Conservation (phyloP, 23 red algal genomes). For the Gracilariopsis chorda region DNA sequence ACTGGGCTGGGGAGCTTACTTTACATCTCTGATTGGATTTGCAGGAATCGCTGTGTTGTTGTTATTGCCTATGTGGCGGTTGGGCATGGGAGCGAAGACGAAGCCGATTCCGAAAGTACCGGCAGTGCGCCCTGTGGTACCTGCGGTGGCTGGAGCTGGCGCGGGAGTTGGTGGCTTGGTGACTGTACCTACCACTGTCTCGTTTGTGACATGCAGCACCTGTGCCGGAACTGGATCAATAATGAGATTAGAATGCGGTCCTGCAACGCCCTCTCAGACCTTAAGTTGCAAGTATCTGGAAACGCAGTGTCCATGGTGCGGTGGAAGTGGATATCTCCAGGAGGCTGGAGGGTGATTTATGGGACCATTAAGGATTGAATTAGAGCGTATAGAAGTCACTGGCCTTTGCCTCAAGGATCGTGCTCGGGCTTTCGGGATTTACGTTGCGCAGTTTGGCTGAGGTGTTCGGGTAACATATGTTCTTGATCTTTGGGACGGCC, state of each 20-base stretch:
- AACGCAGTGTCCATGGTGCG: slow-evolving; percentile 76
- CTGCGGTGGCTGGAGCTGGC: background rate
- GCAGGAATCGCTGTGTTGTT: slow-evolving; percentile 78
- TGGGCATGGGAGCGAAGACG: slow-evolving; percentile 84
- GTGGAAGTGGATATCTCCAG: slow-evolving; percentile 72
- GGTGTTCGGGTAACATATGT: no score
- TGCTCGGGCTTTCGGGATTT: no score
- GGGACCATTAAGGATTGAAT: no score
- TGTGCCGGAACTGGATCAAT: slow-evolving; percentile 89
- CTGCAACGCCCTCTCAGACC: slow-evolving; percentile 92
- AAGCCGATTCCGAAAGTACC: slow-evolving; percentile 49
- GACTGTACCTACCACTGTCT: slow-evolving; percentile 2
- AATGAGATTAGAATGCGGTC: slow-evolving; percentile 88
- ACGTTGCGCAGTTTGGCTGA: no score
- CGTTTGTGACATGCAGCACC: slow-evolving; percentile 61
- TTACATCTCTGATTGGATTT: slow-evolving; percentile 79
- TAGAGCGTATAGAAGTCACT: no score
- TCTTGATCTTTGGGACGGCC: no score
- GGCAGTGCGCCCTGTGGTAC: slow-evolving; percentile 4
- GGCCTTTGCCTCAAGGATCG: no score
- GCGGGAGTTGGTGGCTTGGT: slow-evolving; percentile 11
- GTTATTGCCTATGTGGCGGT: slow-evolving; percentile 96
- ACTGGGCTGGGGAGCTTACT: slow-evolving; percentile 94
- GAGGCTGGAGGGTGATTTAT: no score
- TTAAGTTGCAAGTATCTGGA: slow-evolving; percentile 89